Evolutionary conservation across 495 filamentous ascomycete species (phyloP), one percentile per base, ranked within the genome.

Genomic region (Hypoxylon rickii): DNA sequence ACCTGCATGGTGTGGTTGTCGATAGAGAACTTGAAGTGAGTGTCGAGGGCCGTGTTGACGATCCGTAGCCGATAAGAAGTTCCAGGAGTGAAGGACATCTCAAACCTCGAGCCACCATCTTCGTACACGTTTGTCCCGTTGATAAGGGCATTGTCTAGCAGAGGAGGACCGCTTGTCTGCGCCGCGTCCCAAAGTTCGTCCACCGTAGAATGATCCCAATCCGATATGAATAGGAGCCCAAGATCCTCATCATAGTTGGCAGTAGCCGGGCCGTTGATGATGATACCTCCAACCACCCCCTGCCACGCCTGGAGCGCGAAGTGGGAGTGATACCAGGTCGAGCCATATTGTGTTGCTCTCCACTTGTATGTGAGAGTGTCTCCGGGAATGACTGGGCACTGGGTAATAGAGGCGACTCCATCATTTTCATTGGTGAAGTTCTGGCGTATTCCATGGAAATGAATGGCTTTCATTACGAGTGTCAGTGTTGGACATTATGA

Each of bases 321-420:
- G 60, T 88, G 85, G 21, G 71, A 76, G 59, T 87, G 85, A 47
- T 86, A 88, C 83, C 83, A 88, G 4, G 77, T 72, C 0, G 78
- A 79, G 1, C 85, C 86, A 55, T 87, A 86, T 44, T 75, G 78
- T 12, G 58, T 70, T 11, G 76, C 81, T 40, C 68, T 72, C 51
- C 74, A 84, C 18, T 63, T 75, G 58, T 87, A 86, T 0, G 78
- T 83, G 21, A 69, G 48, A 13, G 53, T 62, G 1, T 71, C 58
- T n/a, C 76, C 78, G n/a, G 78, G 75, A 12, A 70, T 56, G n/a
- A 73, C 62, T 8, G 76, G 76, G 58, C 78, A 80, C 58, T 80
- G 75, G n/a, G 74, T 77, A 8, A 77, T 68, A n/a, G 66, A 67
- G 11, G 70, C 69, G 5, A 78, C 70, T 33, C 77, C 77, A 46